Evolutionary conservation across 2,329 filamentous ascomycete genomes (phyloP), one percentile per base, ranked within the genome.

Genomic region (Rutstroemia sp.): DNA sequence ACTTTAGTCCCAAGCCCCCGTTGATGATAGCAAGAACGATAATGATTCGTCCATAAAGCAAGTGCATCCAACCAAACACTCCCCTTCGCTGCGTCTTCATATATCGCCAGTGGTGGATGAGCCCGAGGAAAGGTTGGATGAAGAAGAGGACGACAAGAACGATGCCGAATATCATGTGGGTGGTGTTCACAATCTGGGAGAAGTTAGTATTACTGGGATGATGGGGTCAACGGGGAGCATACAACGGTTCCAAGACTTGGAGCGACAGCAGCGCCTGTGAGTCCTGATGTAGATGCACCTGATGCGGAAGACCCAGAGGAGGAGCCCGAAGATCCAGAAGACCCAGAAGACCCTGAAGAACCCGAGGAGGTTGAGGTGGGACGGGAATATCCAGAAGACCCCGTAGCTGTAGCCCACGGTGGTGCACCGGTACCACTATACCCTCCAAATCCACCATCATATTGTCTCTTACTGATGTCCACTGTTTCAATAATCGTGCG

Each of bases 21-120:
- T 87, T 87, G 62, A 86, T 67, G 46, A 86, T 73, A 25, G 81
- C 83, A 2, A 86, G 66, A 18, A 79, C 55, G 60, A 87, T 79
- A 45, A 86, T 68, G 1, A 72, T 63, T 18, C 83, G 77, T 12
- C 84, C 84, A 63, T 77, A 83, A 81, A 81, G 86, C 62, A 85
- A 78, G 65, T 87, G 84, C 1, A 73, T 66, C 61, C 84, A 70
- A 60, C 80, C 82, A 59, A 84, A 66, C 42, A 72, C 16, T 6
- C 77, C 77, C 38, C 83, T 79, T 25, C 64, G 46, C 52, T 75
- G 70, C 54, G 77, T 67, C 65, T 74, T 75, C 56, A 75, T 62
- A 68, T 74, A 86, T 65, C 80, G 69, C 34, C 66, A 63, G 67
- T 87, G 83, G 65, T 87, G 83, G 39, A 80, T 55, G 56, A 74